These are phyloP conservation scores for Citropsis articulata DNA, from an alignment of 345 rosid genomes.

Conservation along the genomic window DNA sequence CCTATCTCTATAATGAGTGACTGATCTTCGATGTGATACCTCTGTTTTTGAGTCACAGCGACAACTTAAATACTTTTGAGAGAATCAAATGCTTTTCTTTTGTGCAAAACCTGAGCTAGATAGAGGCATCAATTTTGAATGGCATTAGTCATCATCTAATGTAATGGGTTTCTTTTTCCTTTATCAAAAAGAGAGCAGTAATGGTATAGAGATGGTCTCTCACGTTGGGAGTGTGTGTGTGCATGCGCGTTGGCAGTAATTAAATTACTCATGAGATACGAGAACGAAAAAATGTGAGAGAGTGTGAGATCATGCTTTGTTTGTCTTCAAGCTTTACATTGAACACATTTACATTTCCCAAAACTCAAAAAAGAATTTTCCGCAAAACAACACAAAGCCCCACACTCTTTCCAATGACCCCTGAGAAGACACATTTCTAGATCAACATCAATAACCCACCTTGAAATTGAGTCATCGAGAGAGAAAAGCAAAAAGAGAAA, in stretches of 20 bases:
- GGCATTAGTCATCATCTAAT: neutral
- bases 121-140: neutral
- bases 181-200: neutral
- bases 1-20: neutral
- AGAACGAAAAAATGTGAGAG: neutral
- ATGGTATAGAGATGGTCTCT: neutral
- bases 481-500: neutral
- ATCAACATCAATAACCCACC: constrained; percentile 47
- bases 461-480: constrained; percentile 33
- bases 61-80: neutral
- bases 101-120: neutral
- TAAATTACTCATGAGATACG: neutral
- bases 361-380: constrained; percentile 36
- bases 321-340: neutral
- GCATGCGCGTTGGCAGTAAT: neutral
- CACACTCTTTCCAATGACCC: constrained; percentile 34
- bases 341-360: constrained; percentile 33
- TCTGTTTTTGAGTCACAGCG: neutral
- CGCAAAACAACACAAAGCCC: constrained; percentile 30
- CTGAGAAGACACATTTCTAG: constrained; percentile 43
- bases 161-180: neutral
- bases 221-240: neutral
- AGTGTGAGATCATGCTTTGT: neutral
- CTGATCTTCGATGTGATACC: neutral
- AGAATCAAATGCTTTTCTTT: neutral